Percentiles rank a stretch among this genome's conserved stretches.
phyloP scores from a whole-genome alignment of 2,329 filamentous ascomycete species.

The Ilyonectria sp. region DNA sequence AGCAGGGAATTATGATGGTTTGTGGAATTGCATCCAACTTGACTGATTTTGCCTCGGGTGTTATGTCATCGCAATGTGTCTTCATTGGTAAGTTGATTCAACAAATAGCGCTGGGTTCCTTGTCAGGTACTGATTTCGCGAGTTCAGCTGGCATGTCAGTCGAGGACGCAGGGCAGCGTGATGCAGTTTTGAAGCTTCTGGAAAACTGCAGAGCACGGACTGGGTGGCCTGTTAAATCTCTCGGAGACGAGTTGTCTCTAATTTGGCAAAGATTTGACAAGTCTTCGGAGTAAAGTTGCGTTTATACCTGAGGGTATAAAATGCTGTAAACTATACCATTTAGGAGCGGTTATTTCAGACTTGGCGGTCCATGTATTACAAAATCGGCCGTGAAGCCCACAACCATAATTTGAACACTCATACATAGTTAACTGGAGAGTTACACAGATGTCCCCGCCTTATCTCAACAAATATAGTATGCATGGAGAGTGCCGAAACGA shows the following conservation, averaged over 20 bases:
- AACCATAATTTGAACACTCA: too few relatives aligned
- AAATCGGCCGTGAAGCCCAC: too few relatives aligned
- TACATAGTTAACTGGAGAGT: too few relatives aligned
- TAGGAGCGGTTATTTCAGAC: too few relatives aligned
- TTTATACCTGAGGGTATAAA: too few relatives aligned
- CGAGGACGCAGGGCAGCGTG: slow-evolving; percentile 3
- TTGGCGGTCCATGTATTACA: too few relatives aligned
- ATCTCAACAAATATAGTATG: too few relatives aligned
- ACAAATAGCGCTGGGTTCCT: too few relatives aligned
- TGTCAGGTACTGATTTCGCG: too few relatives aligned
- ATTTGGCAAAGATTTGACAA: slow-evolving; percentile 15
- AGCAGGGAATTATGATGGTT: slow-evolving; percentile 50
- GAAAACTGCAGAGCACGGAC: slow-evolving; percentile 11
- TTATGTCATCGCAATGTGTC: slow-evolving; percentile 60
- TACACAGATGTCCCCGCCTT: too few relatives aligned
- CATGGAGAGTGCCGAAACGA: too few relatives aligned
- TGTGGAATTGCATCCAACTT: slow-evolving; percentile 64
- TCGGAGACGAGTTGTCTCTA: slow-evolving; percentile 1
- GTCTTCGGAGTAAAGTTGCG: background rate
- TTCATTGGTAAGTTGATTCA: slow-evolving; percentile 39
- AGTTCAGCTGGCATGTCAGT: slow-evolving; percentile 22
- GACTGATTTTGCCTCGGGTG: slow-evolving; percentile 55
- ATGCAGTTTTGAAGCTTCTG: background rate
- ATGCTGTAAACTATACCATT: too few relatives aligned
- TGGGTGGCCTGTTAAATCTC: slow-evolving; percentile 15